Conservation (phyloP, 1,139 yeast species). For the Lodderomyces beijingensis region DNA sequence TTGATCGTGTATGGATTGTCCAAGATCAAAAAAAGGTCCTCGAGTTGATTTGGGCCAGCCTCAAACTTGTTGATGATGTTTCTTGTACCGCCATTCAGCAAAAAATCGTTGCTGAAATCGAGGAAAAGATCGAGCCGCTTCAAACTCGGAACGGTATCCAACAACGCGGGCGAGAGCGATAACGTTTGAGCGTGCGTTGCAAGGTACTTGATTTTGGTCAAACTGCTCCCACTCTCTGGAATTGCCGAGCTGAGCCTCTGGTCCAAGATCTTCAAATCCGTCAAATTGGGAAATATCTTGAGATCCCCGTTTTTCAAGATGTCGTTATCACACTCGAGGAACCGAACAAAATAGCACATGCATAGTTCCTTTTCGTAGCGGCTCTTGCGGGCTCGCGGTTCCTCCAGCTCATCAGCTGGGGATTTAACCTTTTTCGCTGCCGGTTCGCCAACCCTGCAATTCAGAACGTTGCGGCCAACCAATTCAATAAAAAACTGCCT, state of each 20-base stretch:
- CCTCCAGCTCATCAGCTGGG: background rate
- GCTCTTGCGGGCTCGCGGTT: slow-evolving; percentile 14
- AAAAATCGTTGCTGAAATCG: slow-evolving; percentile 14
- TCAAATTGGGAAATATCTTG: slow-evolving; percentile 17
- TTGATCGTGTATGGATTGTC: slow-evolving; percentile 9
- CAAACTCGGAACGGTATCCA: slow-evolving; percentile 11
- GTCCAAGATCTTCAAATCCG: slow-evolving; percentile 21
- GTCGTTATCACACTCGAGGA: slow-evolving; percentile 25
- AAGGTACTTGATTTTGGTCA: slow-evolving; percentile 12
- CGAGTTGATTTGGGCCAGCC: slow-evolving; percentile 1
- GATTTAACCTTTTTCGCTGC: slow-evolving; percentile 17
- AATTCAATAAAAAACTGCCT: slow-evolving; percentile 22
- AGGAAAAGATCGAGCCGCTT: slow-evolving; percentile 23
- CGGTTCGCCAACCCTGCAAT: slow-evolving; percentile 20
- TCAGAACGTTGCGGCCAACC: slow-evolving; percentile 15
- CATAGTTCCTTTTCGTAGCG: slow-evolving; percentile 17
- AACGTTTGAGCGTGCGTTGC: slow-evolving; percentile 20
- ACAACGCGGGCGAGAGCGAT: slow-evolving; percentile 6
- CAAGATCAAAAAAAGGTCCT: slow-evolving; percentile 8
- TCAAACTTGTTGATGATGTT: slow-evolving; percentile 2
- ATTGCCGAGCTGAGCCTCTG: slow-evolving; percentile 5
- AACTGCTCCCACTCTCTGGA: slow-evolving; percentile 1
- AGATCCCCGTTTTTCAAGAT: slow-evolving; percentile 16
- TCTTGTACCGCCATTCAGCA: background rate
- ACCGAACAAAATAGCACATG: slow-evolving; percentile 19